phyloP scores from a whole-genome alignment of 2,329 filamentous ascomycete genomes.

The Aspergillus sp. region DNA sequence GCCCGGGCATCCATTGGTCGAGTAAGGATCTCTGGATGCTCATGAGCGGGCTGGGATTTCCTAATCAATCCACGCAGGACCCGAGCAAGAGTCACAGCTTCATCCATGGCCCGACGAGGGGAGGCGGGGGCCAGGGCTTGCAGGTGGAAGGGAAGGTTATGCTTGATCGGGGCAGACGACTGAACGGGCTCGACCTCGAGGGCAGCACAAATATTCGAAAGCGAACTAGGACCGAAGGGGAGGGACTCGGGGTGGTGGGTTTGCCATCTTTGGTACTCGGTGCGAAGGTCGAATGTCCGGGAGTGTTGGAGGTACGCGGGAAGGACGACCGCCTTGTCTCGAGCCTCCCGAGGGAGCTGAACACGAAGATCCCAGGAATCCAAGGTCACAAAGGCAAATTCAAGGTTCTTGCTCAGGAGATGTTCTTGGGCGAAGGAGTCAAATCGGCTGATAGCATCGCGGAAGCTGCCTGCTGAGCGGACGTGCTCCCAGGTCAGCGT shows the following conservation, averaged over 20 bases:
- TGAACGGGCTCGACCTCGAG: slow-evolving; percentile 97
- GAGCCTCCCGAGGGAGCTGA: slow-evolving; percentile 93
- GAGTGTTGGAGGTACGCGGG: slow-evolving; percentile 97
- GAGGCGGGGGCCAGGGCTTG: slow-evolving; percentile 94
- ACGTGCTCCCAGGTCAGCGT: slow-evolving; percentile 99
- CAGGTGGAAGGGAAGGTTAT: slow-evolving; percentile 95
- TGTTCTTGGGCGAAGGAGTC: slow-evolving; percentile 92
- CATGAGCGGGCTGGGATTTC: slow-evolving; percentile 91
- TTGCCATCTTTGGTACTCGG: slow-evolving; percentile 98
- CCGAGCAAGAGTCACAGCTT: slow-evolving; percentile 88
- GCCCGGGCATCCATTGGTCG: slow-evolving; percentile 95
- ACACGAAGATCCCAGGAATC: slow-evolving; percentile 98
- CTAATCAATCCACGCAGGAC: slow-evolving; percentile 90
- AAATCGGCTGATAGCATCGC: slow-evolving; percentile 93
- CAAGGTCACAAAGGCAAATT: slow-evolving; percentile 97
- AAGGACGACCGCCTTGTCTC: slow-evolving; percentile 95
- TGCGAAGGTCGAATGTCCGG: slow-evolving; percentile 91
- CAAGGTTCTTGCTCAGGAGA: slow-evolving; percentile 83
- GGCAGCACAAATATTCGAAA: slow-evolving; percentile 96
- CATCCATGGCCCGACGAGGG: slow-evolving; percentile 94
- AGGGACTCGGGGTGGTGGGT: slow-evolving; percentile 97
- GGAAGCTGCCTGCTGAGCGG: slow-evolving; percentile 93
- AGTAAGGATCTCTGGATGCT: slow-evolving; percentile 91
- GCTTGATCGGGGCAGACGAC: slow-evolving; percentile 96
- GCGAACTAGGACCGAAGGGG: slow-evolving; percentile 90